Percentiles rank a stretch among this genome's conserved stretches.
phyloP scores from a whole-genome alignment of 371 early-diverging fungal species.

The Spraguea lophii region DNA sequence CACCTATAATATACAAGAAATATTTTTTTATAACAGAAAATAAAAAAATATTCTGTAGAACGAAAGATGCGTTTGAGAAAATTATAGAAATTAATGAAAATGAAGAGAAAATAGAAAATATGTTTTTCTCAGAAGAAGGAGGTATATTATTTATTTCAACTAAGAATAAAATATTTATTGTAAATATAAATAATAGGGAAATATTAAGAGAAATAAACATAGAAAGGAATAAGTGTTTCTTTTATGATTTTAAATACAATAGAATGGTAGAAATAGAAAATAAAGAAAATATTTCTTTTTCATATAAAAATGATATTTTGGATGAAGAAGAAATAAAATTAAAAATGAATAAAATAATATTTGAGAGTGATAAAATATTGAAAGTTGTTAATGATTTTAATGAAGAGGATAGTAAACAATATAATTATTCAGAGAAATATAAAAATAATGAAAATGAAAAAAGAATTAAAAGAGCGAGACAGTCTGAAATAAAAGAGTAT shows the following conservation, averaged over 20 bases:
- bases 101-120: conserved; percentile 1
- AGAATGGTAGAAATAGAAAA: conserved; percentile 11
- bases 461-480: no score
- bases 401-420: no score
- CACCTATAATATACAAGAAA: conserved; percentile 4
- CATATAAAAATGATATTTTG: neutral
- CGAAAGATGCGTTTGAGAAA: conserved; percentile 5
- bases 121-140: conserved; percentile 17
- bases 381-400: no score
- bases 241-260: conserved; percentile 18
- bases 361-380: no score
- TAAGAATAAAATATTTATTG: conserved; percentile 3
- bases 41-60: conserved; percentile 13
- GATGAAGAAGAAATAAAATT: conserved; percentile 1
- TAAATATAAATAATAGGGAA: conserved; percentile 12
- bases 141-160: conserved; percentile 13
- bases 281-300: neutral
- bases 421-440: no score
- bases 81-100: conserved; percentile 1
- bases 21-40: conserved; percentile 22
- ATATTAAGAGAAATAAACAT: conserved; percentile 3
- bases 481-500: no score
- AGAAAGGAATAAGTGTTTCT: neutral
- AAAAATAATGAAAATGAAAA: no score
- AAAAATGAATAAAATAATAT: neutral